Evolutionary conservation across 257 asterid genomes (phyloP).

Genomic region (Buddleja alternifolia): DNA sequence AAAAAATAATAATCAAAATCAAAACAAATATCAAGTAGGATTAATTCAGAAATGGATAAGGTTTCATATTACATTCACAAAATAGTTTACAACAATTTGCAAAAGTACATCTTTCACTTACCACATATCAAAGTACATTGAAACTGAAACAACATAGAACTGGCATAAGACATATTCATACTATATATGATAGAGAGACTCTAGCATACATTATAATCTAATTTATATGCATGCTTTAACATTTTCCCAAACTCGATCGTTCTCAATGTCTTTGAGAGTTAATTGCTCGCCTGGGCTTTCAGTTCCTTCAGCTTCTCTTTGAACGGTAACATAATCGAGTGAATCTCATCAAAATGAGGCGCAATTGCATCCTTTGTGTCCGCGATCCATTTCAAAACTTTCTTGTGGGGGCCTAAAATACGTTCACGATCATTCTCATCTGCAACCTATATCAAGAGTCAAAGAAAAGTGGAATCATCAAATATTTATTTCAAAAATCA

Average conservation of each 20-base stretch:
- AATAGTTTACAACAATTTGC: too few species aligned
- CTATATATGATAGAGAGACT: not conserved
- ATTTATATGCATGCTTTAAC: slow-evolving; percentile 1
- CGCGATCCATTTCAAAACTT: slow-evolving; percentile 71
- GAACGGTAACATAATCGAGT: slow-evolving; percentile 39
- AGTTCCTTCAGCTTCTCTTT: slow-evolving; percentile 45
- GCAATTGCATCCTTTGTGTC: slow-evolving; percentile 65
- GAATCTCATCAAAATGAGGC: slow-evolving; percentile 81
- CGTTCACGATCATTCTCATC: slow-evolving; percentile 53
- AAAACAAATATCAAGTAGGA: too few species aligned
- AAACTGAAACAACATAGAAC: slow-evolving; percentile 15
- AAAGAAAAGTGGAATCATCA: too few species aligned
- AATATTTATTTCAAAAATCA: too few species aligned
- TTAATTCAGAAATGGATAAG: too few species aligned
- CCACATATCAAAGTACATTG: not conserved
- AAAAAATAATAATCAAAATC: too few species aligned
- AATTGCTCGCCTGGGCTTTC: slow-evolving; percentile 33
- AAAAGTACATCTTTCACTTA: too few species aligned
- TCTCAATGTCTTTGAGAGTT: too few species aligned
- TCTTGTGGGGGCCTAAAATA: slow-evolving; percentile 62
- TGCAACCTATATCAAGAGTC: slow-evolving; percentile 41
- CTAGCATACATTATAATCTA: slow-evolving; percentile 8
- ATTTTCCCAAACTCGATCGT: too few species aligned
- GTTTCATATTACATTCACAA: too few species aligned
- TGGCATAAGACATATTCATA: not conserved